Evolutionary conservation across 2,329 filamentous ascomycete species (phyloP), one percentile per base, ranked within the genome.

Genomic region (Alternaria panax): DNA sequence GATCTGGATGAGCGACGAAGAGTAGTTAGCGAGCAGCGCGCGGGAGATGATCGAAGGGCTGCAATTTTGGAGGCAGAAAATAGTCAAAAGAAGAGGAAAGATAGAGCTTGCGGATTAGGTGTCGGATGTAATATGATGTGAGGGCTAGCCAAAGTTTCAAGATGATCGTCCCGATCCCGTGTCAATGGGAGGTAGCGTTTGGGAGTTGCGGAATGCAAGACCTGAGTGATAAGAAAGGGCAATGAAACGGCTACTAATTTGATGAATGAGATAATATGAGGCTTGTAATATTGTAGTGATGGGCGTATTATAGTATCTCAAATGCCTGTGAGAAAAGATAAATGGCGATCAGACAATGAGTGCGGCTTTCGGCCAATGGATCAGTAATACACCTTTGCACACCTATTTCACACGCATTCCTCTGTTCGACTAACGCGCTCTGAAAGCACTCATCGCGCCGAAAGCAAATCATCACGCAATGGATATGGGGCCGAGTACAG

Each of bases 121-220:
- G 34, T 46, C 24, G 30, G 48, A 28, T 72, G 69, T 34, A 24
- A 41, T 43, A 51, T 69, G n/a, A 70, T 70, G 67, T 71, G 57
- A 61, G n/a, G 38, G 20, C 41, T 28, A 18, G 7, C 24, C 34
- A n/a, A 22, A 47, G 20, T 16, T 22, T 41, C n/a, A 34, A 30
- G 43, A 36, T 22, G 42, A 14, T 59, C 5, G 24, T 41, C 16
- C 25, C 41, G 28, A 42, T 6, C 40, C 28, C 27, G 51, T 28
- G 24, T 42, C 16, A 27, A 47, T 34, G 45, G 28, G 16, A 52
- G 9, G 36, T 16, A 27, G 46, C 20, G 32, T 11, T 47, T 47
- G 32, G 5, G 7, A 9, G 3, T n/a, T 36, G 40, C 25, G 43
- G 51, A 43, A 43, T 18, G 6, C 14, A 36, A 20, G 16, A 53